Evolutionary conservation across 1,284 basidiomycete genomes (phyloP).

Genomic region (Fomitiporia mediterranea): DNA sequence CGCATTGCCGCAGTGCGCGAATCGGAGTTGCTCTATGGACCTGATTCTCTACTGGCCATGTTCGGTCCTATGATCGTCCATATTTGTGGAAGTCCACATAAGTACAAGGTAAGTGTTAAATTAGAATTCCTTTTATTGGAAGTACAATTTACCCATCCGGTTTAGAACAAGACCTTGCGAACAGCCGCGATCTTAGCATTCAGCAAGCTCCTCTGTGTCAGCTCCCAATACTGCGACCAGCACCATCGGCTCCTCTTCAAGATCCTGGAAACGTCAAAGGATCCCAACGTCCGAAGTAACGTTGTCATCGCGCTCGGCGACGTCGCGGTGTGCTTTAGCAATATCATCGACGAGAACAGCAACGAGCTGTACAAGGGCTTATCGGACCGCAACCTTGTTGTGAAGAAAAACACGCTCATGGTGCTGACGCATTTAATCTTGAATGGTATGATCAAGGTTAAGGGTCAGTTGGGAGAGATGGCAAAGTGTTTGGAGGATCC

Average conservation of each 20-base stretch:
- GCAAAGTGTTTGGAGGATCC: conserved; percentile 96
- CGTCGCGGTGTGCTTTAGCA: conserved; percentile 95
- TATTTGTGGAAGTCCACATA: conserved; percentile 84
- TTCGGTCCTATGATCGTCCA: conserved; percentile 90
- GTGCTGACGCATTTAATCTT: conserved; percentile 96
- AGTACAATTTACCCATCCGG: background rate
- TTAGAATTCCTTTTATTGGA: background rate
- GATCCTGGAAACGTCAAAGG: conserved; percentile 86
- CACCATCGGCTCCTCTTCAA: conserved; percentile 89
- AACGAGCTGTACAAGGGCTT: conserved; percentile 93
- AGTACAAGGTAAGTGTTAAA: conserved; percentile 65
- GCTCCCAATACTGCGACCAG: conserved; percentile 88
- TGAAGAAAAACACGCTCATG: conserved; percentile 99
- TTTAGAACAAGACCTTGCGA: conserved; percentile 81
- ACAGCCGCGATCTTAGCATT: conserved; percentile 87
- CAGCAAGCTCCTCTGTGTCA: conserved; percentile 96
- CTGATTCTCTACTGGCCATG: conserved; percentile 76
- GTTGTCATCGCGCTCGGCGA: conserved; percentile 97
- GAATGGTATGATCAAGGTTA: conserved; percentile 99
- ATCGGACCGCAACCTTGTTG: conserved; percentile 79
- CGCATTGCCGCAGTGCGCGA: conserved; percentile 82
- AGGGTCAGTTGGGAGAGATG: conserved; percentile 99
- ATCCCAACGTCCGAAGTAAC: conserved; percentile 88
- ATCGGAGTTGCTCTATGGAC: conserved; percentile 83
- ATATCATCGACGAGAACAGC: conserved; percentile 94